Evolutionary conservation across 352 stramenopile species (phyloP).

Genomic region (Globisporangium ultimum): DNA sequence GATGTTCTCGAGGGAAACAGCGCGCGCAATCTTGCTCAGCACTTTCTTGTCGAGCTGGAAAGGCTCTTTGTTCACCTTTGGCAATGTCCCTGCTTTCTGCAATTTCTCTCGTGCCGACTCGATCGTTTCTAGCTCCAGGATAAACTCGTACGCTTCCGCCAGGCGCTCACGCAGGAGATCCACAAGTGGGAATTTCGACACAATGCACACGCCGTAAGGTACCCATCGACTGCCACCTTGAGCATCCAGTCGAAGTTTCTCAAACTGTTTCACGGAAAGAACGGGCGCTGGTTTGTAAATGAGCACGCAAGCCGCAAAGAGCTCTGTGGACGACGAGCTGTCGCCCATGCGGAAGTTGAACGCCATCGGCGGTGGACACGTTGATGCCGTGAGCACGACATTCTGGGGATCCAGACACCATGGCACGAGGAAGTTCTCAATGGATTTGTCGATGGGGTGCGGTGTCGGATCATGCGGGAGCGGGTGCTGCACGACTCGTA

Average conservation of each 20-base stretch:
- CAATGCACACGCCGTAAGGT: conserved; percentile 74
- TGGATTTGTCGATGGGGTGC: conserved; percentile 53
- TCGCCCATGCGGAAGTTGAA: conserved; percentile 83
- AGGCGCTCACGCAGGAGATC: conserved; percentile 77
- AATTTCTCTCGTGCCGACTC: conserved; percentile 24
- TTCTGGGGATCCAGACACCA: conserved; percentile 47
- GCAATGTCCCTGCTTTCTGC: conserved; percentile 20
- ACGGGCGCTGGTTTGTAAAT: conserved; percentile 76
- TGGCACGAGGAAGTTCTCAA: conserved; percentile 69
- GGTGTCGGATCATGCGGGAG: conserved; percentile 45
- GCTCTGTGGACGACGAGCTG: conserved; percentile 59
- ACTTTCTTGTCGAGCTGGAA: conserved; percentile 81
- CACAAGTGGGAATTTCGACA: conserved; percentile 82
- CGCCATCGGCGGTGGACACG: conserved; percentile 51
- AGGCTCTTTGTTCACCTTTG: conserved; percentile 17
- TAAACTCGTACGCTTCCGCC: conserved; percentile 78
- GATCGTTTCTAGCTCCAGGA: conserved; percentile 67
- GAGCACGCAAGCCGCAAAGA: conserved; percentile 75
- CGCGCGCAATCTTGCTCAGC: conserved; percentile 66
- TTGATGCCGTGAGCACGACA: conserved; percentile 36
- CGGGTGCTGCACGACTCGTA: conserved; percentile 48
- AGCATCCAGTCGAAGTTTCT: conserved; percentile 51
- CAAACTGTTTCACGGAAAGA: conserved; percentile 53
- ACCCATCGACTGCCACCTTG: conserved; percentile 53
- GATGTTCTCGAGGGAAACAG: conserved; percentile 64